Evolutionary conservation across 2,329 filamentous ascomycete genomes (phyloP).

Genomic region (Pseudogymnoascus sp.): DNA sequence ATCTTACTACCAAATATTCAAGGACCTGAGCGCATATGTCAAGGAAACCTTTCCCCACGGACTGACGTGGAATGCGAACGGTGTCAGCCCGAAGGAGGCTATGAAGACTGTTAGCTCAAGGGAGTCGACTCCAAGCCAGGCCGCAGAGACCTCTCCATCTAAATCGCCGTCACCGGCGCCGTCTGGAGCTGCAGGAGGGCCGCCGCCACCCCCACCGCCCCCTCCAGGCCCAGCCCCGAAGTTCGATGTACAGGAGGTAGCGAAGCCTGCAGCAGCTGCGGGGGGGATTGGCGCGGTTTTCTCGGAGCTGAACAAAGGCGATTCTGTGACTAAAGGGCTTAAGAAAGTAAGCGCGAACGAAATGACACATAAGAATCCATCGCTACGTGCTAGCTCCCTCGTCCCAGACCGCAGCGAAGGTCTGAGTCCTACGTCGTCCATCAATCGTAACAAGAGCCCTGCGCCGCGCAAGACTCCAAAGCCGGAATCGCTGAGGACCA

Average conservation of each 20-base stretch:
- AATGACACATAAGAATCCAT: conserved; percentile 98
- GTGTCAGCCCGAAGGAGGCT: conserved; percentile 62
- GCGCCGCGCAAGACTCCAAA: conserved; percentile 82
- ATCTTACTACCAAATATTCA: conserved; percentile 86
- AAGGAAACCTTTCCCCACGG: conserved; percentile 74
- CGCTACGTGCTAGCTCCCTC: conserved; percentile 63
- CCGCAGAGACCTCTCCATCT: conserved; percentile 24
- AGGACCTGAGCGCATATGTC: conserved; percentile 72
- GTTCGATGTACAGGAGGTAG: conserved; percentile 43
- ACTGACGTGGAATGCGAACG: conserved; percentile 77
- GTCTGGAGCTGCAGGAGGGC: conserved; percentile 45
- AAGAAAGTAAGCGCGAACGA: conserved; percentile 90
- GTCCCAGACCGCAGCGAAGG: conserved; percentile 52
- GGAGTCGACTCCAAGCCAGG: conserved; percentile 31
- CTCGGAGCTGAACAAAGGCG: conserved; percentile 80
- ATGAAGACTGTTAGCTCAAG: conserved; percentile 51
- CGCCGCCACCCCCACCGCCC: conserved; percentile 60
- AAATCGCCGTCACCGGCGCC: conserved; percentile 40
- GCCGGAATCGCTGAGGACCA: conserved; percentile 74
- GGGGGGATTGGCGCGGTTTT: conserved; percentile 81
- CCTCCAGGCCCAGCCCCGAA: conserved; percentile 62
- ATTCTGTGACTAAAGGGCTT: conserved; percentile 77
- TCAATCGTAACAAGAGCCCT: conserved; percentile 66
- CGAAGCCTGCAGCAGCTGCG: conserved; percentile 33
- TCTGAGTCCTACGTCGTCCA: conserved; percentile 41